A percentile compares a stretch with the other conserved stretches of the same genome.
Evolutionary conservation across 805 yeast genomes (phyloP).

Genomic region (Wickerhamiella australiensis): DNA sequence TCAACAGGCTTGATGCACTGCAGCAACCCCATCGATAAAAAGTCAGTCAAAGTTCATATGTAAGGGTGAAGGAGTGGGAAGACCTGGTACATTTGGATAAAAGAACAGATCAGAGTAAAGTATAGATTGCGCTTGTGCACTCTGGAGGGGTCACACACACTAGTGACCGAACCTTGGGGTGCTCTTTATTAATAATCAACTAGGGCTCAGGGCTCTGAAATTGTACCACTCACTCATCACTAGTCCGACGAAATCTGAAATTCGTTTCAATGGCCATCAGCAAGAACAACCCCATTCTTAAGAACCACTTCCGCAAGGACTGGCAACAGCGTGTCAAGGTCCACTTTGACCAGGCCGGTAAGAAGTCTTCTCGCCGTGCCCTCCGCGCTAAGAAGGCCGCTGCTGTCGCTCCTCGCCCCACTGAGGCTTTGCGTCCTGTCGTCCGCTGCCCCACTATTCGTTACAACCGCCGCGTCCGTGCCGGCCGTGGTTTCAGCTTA

Average conservation of each 20-base stretch:
- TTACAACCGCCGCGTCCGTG: slow-evolving; percentile 99
- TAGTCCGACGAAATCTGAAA: neutral
- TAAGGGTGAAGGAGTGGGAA: no score
- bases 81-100: no score
- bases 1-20: no score
- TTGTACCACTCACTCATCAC: slow-evolving; percentile 9
- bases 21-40: no score
- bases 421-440: slow-evolving; percentile 91
- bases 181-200: neutral
- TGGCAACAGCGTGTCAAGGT: slow-evolving; percentile 99
- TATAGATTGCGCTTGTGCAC: no score
- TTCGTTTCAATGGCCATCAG: slow-evolving; percentile 61
- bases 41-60: no score
- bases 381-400: slow-evolving; percentile 93
- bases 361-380: slow-evolving; percentile 92
- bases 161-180: no score
- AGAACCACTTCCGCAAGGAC: slow-evolving; percentile 99
- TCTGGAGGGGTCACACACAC: no score
- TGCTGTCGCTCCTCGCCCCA: slow-evolving; percentile 91
- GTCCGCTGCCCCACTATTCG: slow-evolving; percentile 98
- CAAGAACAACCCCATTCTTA: slow-evolving; percentile 97
- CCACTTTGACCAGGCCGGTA: slow-evolving; percentile 99
- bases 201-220: slow-evolving; percentile 13
- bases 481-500: slow-evolving; percentile 98
- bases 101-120: no score